Evolutionary conservation across 1,284 basidiomycete species (phyloP), one percentile per base, ranked within the genome.

Genomic region (Thecaphora thlaspeos): DNA sequence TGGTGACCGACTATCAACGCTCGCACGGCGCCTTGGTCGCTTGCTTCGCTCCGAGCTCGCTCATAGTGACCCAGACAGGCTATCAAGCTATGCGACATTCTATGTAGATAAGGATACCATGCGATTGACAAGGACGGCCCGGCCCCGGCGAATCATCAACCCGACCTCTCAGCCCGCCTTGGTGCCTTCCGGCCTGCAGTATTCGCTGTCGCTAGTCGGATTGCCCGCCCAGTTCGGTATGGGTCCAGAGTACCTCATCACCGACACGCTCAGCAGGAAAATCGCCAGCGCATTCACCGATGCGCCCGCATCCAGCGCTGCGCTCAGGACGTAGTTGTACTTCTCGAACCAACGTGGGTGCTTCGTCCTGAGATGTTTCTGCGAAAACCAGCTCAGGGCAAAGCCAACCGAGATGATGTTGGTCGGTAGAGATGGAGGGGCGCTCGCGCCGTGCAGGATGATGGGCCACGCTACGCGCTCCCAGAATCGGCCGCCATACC

Each of bases 341-440:
- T 69, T 70, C 40, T 70, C 73, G 46, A 73, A 75, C 67, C 68
- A 78, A 9, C 48, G 54, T 14, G 73, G 70, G 34, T 74, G 61
- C 41, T 59, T 58, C 73, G 80, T 30, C 61, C 79, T 41, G 73
- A 71, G 62, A 68, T 79, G 42, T 72, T 76, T 71, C 79, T 82
- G 56, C 68, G 79, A 50, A 59, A 67, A 14, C 54, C 78, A 77
- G 2, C 81, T 79, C 10, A 77, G 76, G 17, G 79, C 68, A 38
- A 80, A 74, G 14, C 80, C 79, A 2, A 77, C 79, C 37, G 81
- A 71, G 56, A 82, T 82, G 67, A 82, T 68, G 63, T 82, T 82
- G 14, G 81, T 79, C 1, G 82, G 81, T 22, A 79, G 78, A 4
- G 67, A 64, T 0, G 70, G 68, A 15, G 63, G 59, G 5, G 64